Conservation (phyloP, 2,329 filamentous ascomycete genomes). For the Xylariaceae sp. region DNA sequence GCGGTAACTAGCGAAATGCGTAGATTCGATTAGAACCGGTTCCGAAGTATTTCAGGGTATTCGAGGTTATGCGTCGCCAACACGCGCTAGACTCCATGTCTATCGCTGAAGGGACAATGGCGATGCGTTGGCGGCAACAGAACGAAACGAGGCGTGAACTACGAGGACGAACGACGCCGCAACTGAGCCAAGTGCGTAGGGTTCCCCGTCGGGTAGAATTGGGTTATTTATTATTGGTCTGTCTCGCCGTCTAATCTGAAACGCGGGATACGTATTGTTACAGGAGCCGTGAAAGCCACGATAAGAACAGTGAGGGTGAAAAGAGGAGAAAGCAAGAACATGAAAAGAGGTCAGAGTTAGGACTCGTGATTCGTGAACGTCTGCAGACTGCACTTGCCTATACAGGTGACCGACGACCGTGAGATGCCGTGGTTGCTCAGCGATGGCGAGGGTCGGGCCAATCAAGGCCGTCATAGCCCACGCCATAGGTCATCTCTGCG, state of each 20-base stretch:
- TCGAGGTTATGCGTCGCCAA: conserved; percentile 27
- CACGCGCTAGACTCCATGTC: conserved; percentile 32
- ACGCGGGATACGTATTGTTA: too few species aligned
- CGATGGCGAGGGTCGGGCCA: not conserved
- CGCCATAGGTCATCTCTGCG: not conserved
- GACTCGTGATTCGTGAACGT: not conserved
- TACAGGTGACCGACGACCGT: not conserved
- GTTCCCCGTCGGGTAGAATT: not conserved
- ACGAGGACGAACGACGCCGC: conserved; percentile 8
- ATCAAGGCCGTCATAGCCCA: not conserved
- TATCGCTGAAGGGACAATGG: conserved; percentile 15
- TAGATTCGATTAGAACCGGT: conserved; percentile 7
- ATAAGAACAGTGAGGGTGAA: not conserved
- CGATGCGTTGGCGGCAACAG: conserved; percentile 4
- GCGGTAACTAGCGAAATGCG: conserved; percentile 19
- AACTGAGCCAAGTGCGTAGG: conserved; percentile 8
- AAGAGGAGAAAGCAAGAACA: not conserved
- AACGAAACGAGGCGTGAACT: conserved; percentile 7
- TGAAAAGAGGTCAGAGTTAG: not conserved
- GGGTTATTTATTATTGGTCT: not conserved
- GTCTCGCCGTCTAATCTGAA: not conserved
- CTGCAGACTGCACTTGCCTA: not conserved
- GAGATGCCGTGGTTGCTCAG: not conserved
- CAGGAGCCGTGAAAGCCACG: too few species aligned
- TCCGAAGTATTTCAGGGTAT: conserved; percentile 16